Evolutionary conservation across 1,284 basidiomycete species (phyloP).

Genomic region (Entoloma clypeatum): DNA sequence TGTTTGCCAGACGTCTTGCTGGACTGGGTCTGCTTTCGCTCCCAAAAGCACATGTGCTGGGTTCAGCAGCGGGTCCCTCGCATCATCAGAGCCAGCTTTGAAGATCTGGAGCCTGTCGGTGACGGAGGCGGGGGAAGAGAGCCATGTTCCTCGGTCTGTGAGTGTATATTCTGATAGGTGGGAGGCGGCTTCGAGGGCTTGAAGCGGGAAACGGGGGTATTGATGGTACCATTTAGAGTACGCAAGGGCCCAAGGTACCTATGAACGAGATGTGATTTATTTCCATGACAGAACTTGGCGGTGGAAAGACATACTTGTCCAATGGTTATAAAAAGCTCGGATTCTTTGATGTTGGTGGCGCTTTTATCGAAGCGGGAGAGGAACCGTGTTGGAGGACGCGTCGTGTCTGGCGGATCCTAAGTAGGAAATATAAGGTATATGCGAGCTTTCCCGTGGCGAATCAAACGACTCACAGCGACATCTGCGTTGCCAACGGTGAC

Average conservation of each 20-base stretch:
- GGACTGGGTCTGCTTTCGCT: slow-evolving; percentile 19
- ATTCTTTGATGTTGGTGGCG: slow-evolving; percentile 53
- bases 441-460: no score
- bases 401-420: no score
- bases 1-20: slow-evolving; percentile 25
- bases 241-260: slow-evolving; percentile 47
- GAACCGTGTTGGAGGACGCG: no score
- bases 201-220: slow-evolving; percentile 42
- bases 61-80: slow-evolving; percentile 36
- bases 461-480: no score
- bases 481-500: no score
- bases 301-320: slow-evolving; percentile 36
- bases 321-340: slow-evolving; percentile 41
- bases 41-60: slow-evolving; percentile 39
- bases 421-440: no score
- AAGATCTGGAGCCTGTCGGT: slow-evolving; percentile 31
- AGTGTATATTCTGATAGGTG: slow-evolving; percentile 45
- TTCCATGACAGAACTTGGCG: slow-evolving; percentile 3
- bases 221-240: slow-evolving; percentile 54
- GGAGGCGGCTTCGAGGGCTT: slow-evolving; percentile 42
- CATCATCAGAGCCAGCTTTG: slow-evolving; percentile 33
- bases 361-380: slow-evolving; percentile 55
- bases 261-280: no score
- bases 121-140: slow-evolving; percentile 33
- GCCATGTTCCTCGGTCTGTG: slow-evolving; percentile 43